phyloP scores from a whole-genome alignment of 2,329 filamentous ascomycete genomes.

The Talaromyces sp. region DNA sequence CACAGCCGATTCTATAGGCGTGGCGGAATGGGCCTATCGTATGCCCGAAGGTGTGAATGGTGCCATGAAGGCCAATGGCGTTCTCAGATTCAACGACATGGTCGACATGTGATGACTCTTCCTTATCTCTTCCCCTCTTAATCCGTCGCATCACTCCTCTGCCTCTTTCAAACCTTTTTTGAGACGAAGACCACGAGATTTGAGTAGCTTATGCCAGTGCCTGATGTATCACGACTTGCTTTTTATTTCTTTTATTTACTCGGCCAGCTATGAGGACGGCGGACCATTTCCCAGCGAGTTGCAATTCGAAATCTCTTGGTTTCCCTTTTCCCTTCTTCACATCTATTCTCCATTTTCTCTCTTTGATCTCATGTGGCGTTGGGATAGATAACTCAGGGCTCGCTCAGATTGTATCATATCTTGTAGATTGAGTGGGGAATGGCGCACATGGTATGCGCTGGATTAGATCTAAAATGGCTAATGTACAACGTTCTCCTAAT shows the following conservation, averaged over 20 bases:
- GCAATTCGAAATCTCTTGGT: not conserved
- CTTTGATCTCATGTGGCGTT: slow-evolving; percentile 11
- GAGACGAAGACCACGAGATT: slow-evolving; percentile 25
- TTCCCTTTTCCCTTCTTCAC: not conserved
- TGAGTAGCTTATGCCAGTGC: slow-evolving; percentile 15
- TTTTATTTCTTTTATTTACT: slow-evolving; percentile 3
- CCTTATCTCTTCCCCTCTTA: not conserved
- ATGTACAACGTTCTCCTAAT: slow-evolving; percentile 31
- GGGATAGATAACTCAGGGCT: slow-evolving; percentile 7
- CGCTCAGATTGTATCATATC: slow-evolving; percentile 16
- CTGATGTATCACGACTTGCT: slow-evolving; percentile 13
- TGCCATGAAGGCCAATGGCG: slow-evolving; percentile 79
- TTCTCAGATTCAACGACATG: slow-evolving; percentile 89
- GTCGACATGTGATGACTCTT: slow-evolving; percentile 65
- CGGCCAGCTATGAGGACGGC: slow-evolving; percentile 3
- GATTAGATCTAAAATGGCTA: slow-evolving; percentile 37
- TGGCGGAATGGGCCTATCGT: slow-evolving; percentile 49
- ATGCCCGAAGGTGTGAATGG: slow-evolving; percentile 85
- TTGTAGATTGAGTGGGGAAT: slow-evolving; percentile 29
- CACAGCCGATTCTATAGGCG: slow-evolving; percentile 30
- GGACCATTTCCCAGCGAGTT: slow-evolving; percentile 4
- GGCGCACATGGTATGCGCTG: slow-evolving; percentile 14
- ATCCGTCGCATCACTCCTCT: not conserved
- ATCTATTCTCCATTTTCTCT: not conserved
- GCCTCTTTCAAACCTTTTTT: slow-evolving; percentile 4